phyloP scores from a whole-genome alignment of 139 green algal species.

The Asterochloris erici region DNA sequence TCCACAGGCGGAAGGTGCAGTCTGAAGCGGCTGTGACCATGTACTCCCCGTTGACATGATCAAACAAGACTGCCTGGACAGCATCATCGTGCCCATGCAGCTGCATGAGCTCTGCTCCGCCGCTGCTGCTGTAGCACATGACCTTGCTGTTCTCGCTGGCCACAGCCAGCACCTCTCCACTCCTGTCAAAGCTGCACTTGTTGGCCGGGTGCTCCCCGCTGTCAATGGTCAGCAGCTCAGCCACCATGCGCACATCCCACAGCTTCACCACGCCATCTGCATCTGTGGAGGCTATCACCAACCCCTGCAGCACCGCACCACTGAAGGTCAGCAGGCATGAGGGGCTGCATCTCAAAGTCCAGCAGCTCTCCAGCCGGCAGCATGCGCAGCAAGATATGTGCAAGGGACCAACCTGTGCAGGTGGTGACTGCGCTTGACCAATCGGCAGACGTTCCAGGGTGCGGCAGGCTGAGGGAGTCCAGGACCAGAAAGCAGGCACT shows the following conservation, averaged over 20 bases:
- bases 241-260: conserved; percentile 84
- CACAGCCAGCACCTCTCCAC: conserved; percentile 60
- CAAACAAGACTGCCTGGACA: conserved; percentile 67
- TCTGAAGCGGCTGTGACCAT: conserved; percentile 68
- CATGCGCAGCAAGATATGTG: background rate
- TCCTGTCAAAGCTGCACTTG: conserved; percentile 61
- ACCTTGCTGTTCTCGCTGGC: conserved; percentile 66
- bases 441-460: too few relatives aligned
- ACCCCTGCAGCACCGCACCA: conserved; percentile 7
- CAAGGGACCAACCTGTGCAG: background rate
- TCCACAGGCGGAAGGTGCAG: conserved; percentile 66
- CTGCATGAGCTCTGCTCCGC: conserved; percentile 43
- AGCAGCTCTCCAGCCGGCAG: background rate
- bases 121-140: conserved; percentile 39
- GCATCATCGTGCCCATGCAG: conserved; percentile 72
- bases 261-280: conserved; percentile 79
- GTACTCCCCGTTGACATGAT: conserved; percentile 48
- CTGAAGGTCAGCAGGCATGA: too few relatives aligned
- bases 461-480: too few relatives aligned
- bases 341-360: background rate
- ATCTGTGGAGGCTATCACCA: conserved; percentile 54
- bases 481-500: too few relatives aligned
- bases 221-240: conserved; percentile 55
- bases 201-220: conserved; percentile 63
- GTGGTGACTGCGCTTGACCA: background rate